Conservation (phyloP, 2,329 filamentous ascomycete genomes). For the Paecilomyces fulvus region DNA sequence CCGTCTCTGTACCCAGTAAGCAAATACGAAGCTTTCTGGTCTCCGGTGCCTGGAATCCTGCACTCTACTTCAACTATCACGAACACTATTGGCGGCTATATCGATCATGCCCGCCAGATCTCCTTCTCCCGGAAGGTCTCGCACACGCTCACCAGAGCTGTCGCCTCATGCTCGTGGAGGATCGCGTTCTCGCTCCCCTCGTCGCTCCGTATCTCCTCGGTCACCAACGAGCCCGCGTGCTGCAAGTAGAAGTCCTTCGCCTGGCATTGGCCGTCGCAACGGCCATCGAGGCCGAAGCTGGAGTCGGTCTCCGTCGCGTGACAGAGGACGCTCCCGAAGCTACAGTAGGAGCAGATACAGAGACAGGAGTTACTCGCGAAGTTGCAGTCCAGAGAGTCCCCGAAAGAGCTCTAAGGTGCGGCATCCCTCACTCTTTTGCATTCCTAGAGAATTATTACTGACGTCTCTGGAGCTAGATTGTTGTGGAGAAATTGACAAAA, state of each 20-base stretch:
- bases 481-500: conserved; percentile 91
- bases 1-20: not conserved
- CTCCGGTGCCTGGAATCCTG: not conserved
- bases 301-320: conserved; percentile 20
- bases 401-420: conserved; percentile 17
- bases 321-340: conserved; percentile 23
- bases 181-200: conserved; percentile 18
- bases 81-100: not conserved
- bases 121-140: conserved; percentile 18
- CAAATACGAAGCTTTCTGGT: not conserved
- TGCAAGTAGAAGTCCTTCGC: conserved; percentile 19
- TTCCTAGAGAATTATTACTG: not conserved
- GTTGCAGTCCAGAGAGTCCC: conserved; percentile 18
- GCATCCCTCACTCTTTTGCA: not conserved
- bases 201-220: conserved; percentile 28
- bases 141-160: conserved; percentile 11
- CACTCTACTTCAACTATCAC: not conserved
- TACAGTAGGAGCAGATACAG: conserved; percentile 34
- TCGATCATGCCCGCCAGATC: conserved; percentile 18
- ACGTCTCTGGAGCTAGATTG: conserved; percentile 54
- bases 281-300: conserved; percentile 17
- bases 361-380: conserved; percentile 29
- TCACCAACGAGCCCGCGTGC: conserved; percentile 21
- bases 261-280: conserved; percentile 16
- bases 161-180: conserved; percentile 6